Evolutionary conservation across 1,284 basidiomycete species (phyloP), one percentile per base, ranked within the genome.

Genomic region (Entoloma clypeatum): DNA sequence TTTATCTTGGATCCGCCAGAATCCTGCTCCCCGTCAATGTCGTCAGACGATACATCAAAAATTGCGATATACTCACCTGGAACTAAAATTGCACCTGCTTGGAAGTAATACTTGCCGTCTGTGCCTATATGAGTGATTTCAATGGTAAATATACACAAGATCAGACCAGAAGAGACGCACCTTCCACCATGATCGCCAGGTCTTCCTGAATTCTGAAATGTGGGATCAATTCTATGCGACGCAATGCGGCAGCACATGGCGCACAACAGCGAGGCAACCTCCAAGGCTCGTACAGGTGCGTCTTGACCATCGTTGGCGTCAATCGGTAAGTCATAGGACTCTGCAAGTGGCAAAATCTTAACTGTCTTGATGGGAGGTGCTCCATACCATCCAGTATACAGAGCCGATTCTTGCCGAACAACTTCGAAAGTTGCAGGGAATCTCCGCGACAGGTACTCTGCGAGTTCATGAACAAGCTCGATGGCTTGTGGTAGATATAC

Each of bases 1-100:
- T 62, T 90, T 89, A 61, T 89, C 86, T 43, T 73, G 56, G 59
- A 90, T 69, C 16, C 86, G 69, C 88, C 88, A 91, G 49, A 77
- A 81, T 6, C 87, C 85, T 86, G 50, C 17, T 32, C n/a, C 21
- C n/a, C n/a, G n/a, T n/a, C n/a, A n/a, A n/a, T n/a, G n/a, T n/a
- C n/a, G n/a, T n/a, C n/a, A n/a, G n/a, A n/a, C n/a, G n/a, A n/a
- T n/a, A n/a, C n/a, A n/a, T n/a, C n/a, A n/a, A n/a, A n/a, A 16
- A 25, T 26, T 37, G 19, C 14, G 21, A 29, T 8, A 14, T 22
- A 48, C 63, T 48, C 39, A 75, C 83, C 82, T 47, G 83, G 69
- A 8, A 86, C 68, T 49, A 74, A 75, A 41, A 87, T 78, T 1
- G 77, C 77, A 7, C 85, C 86, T 23, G 76, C 82, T 54, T 86